Evolutionary conservation across 148 eudicot species (phyloP).

Genomic region (Cornus kousa): DNA sequence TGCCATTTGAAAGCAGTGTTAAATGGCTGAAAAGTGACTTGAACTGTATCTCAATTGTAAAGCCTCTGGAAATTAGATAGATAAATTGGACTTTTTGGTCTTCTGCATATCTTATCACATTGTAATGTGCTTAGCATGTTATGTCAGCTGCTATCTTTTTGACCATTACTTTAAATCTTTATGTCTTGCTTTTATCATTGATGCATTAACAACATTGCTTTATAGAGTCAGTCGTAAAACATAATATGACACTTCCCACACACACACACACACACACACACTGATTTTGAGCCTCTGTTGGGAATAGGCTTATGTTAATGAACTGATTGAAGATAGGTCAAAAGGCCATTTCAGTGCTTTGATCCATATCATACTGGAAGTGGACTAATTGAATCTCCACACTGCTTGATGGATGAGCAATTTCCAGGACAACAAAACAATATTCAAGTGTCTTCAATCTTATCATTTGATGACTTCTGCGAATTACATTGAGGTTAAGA

Average conservation of each 20-base stretch:
- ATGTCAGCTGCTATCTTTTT: neutral
- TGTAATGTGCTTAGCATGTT: neutral
- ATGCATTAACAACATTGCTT: neutral
- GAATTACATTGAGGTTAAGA: no score
- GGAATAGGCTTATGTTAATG: neutral
- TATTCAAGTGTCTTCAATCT: neutral
- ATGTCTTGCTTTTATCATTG: neutral
- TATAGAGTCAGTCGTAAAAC: neutral
- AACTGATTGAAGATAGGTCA: neutral
- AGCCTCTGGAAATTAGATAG: neutral
- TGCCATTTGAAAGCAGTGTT: constrained; percentile 1
- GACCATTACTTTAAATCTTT: neutral
- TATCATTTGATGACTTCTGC: neutral
- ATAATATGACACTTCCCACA: neutral
- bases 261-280: no score
- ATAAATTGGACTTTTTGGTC: neutral
- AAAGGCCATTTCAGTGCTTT: neutral
- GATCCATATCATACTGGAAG: neutral
- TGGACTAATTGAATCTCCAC: neutral
- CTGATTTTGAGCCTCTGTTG: constrained; percentile 2
- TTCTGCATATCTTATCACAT: neutral
- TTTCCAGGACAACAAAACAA: no score
- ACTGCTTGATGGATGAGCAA: no score
- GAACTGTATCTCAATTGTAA: neutral
- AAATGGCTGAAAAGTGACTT: neutral